Evolutionary conservation across 1,139 yeast species (phyloP), one percentile per base, ranked within the genome.

Genomic region (Petasospora rhodanensis): DNA sequence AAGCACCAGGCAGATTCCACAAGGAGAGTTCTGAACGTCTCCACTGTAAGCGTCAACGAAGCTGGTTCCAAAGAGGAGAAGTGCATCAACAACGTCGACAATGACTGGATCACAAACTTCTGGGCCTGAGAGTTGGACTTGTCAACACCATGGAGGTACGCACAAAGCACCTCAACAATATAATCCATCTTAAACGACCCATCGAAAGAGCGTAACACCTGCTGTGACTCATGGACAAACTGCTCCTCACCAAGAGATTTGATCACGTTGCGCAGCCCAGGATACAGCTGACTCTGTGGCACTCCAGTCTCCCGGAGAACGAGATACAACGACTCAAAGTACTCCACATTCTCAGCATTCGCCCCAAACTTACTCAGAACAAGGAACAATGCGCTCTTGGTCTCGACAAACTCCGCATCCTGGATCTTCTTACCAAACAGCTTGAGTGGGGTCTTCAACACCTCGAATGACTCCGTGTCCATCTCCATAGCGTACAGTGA

Each of bases 1-100:
- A 84, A 66, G 1, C 73, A 46, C 82, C 85, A 77, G 0, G 73
- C 49, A 43, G 70, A 69, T 4, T 70, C 70, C 7, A 70, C 58
- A 16, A 80, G 57, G 12, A 68, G 46, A 1, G 49, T 35, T 33
- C 66, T 70, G n/a, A 76, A 33, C 3, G 57, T 38, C 4, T 43
- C 38, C 4, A 61, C 17, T 1, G 53, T 29, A 1, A 24, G 10
- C 4, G 12, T 17, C 8, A 32, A 22, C 3, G 34, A 25, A n/a
- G 31, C 11, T 6, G 34, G 9, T 7, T 27, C 15, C 9, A 48
- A 34, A 1, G 36, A 29, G 1, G 38, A 14, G 4, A 49, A 20
- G 23, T 43, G 35, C 2, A 55, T 40, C 12, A 51, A 46, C 7
- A 58, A 25, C 7, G 38, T 40, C 5, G 61, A 55, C 2, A 60